These are phyloP conservation scores for Beta vulgaris DNA, from an alignment of 148 eudicot species.

Conservation along the genomic window DNA sequence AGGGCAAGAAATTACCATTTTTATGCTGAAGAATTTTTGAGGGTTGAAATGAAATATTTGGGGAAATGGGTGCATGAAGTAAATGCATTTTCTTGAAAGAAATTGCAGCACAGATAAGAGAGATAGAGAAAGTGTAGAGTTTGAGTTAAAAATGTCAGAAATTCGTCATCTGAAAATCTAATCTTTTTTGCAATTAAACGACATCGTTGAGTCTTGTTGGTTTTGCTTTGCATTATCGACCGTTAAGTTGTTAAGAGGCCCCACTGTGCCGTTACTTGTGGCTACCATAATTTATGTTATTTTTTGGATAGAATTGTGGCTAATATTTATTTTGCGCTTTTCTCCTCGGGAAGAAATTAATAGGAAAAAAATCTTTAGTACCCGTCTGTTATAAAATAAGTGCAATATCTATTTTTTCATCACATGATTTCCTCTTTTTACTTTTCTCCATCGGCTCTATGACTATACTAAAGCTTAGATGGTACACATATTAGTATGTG, in stretches of 20 bases:
- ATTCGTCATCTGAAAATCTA: constrained; percentile 24
- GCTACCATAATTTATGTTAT: neutral
- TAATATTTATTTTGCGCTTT: neutral
- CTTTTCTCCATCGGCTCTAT: too few relatives aligned
- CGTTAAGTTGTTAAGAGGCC: constrained; percentile 17
- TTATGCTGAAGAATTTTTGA: constrained; percentile 32
- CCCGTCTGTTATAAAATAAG: too few relatives aligned
- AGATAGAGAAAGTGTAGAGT: constrained; percentile 20
- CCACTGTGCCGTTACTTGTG: constrained; percentile 19
- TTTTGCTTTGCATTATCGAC: constrained; percentile 1
- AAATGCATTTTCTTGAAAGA: constrained; percentile 40
- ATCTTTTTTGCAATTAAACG: constrained; percentile 14
- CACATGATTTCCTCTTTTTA: too few relatives aligned
- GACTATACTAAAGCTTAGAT: too few relatives aligned
- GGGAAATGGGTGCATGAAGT: constrained; percentile 48
- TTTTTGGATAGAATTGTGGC: constrained; percentile 12
- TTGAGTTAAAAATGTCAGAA: constrained; percentile 17
- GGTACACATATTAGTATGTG: too few relatives aligned
- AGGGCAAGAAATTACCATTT: constrained; percentile 31
- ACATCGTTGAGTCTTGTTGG: constrained; percentile 15
- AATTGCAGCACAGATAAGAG: neutral
- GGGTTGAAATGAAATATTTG: constrained; percentile 35
- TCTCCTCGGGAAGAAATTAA: too few relatives aligned
- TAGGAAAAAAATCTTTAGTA: too few relatives aligned
- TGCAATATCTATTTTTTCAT: too few relatives aligned